Evolutionary conservation across 2,329 filamentous ascomycete species (phyloP).

Genomic region (Botrytis byssoidea): DNA sequence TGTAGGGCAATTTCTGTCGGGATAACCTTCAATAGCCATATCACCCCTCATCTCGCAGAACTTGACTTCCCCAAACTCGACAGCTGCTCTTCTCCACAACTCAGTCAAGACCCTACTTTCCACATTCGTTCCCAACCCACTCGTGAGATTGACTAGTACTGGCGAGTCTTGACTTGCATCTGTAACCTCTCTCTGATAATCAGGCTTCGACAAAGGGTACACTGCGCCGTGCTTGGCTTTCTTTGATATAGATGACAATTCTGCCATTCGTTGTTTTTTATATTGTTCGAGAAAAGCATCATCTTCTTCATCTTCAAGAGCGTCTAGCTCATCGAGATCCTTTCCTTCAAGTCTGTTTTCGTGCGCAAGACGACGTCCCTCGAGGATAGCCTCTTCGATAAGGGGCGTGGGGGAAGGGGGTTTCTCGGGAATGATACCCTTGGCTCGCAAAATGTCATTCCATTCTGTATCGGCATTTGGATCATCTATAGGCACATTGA

Average conservation of each 20-base stretch:
- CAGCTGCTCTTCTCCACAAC: conserved; percentile 80
- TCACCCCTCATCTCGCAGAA: conserved; percentile 94
- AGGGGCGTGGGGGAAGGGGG: conserved; percentile 91
- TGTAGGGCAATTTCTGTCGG: conserved; percentile 90
- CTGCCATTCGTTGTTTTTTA: conserved; percentile 80
- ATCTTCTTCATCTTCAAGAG: conserved; percentile 93
- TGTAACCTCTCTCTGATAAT: conserved; percentile 88
- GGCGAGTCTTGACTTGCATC: conserved; percentile 73
- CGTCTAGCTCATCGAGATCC: conserved; percentile 88
- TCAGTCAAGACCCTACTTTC: conserved; percentile 83
- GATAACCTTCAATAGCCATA: conserved; percentile 95
- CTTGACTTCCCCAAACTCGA: conserved; percentile 89
- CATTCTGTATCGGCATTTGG: conserved; percentile 98
- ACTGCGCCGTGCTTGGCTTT: conserved; percentile 84
- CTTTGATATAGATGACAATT: conserved; percentile 72
- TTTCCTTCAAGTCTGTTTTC: conserved; percentile 94
- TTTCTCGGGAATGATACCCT: conserved; percentile 97
- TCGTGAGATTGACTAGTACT: conserved; percentile 79
- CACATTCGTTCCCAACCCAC: conserved; percentile 72
- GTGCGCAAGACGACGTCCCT: conserved; percentile 79
- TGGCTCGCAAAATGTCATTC: conserved; percentile 98
- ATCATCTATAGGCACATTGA: conserved; percentile 84
- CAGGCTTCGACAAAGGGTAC: conserved; percentile 90
- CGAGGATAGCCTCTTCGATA: conserved; percentile 89
- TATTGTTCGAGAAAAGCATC: conserved; percentile 88